phyloP scores from a whole-genome alignment of 106 monocot genomes.

The Platanthera guangdongensis region DNA sequence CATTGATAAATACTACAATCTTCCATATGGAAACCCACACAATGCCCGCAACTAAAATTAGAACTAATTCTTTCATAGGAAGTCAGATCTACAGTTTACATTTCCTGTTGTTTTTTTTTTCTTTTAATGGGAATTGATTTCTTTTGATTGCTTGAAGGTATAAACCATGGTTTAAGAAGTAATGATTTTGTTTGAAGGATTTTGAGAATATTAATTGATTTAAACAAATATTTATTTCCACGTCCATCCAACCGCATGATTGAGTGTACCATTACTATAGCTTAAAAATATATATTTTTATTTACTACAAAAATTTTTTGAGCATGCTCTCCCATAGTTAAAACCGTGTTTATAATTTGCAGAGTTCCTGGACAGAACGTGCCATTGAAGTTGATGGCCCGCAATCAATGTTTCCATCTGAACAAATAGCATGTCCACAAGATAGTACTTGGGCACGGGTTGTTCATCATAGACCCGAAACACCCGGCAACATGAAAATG shows the following conservation, averaged over 20 bases:
- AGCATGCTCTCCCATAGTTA: neutral
- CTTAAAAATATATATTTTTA: neutral
- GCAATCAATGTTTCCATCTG: slow-evolving; percentile 38
- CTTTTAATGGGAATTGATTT: too few relatives aligned
- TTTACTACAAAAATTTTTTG: neutral
- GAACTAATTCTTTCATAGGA: too few relatives aligned
- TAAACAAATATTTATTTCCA: too few relatives aligned
- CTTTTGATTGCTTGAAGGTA: neutral
- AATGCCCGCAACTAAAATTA: too few relatives aligned
- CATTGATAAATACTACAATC: too few relatives aligned
- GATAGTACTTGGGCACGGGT: slow-evolving; percentile 81
- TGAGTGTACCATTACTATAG: neutral
- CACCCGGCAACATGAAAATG: slow-evolving; percentile 34
- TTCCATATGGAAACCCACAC: too few relatives aligned
- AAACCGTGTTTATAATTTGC: slow-evolving; percentile 7
- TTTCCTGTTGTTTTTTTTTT: too few relatives aligned
- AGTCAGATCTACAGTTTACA: too few relatives aligned
- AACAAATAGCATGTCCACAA: slow-evolving; percentile 45
- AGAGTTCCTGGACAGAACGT: slow-evolving; percentile 89
- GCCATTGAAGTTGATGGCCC: slow-evolving; percentile 57
- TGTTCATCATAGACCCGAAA: slow-evolving; percentile 52
- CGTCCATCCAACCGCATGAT: too few relatives aligned
- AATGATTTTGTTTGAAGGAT: too few relatives aligned
- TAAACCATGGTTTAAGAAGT: neutral
- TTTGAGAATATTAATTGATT: too few relatives aligned